Base-by-base conservation (phyloP, 352 stramenopile species). In the Phytophthora uliginosa region DNA sequence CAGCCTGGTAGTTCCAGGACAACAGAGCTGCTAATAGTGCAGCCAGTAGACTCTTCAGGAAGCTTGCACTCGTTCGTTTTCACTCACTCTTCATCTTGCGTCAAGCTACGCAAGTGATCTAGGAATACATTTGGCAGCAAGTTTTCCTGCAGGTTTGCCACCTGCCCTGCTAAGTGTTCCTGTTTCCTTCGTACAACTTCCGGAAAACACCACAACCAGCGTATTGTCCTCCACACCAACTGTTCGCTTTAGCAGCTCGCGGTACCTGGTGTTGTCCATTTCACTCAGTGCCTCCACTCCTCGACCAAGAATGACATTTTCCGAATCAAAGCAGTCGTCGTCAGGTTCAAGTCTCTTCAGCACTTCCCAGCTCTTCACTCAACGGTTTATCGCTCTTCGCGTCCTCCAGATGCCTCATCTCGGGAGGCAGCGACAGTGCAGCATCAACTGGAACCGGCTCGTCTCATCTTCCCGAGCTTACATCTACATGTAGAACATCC, bases 181-280 rank as follows among this genome's bases (percentile, higher is more conserved):
- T 26, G 15, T 9, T 20, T 20, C 15, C 17, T 48, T 18, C 40
- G 9, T 26, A 20, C 40, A 9, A 48, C 40, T 48, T 48, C 40
- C 15, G 40, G 40, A 48, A 48, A 17, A 20, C 17, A 52, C 45
- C n/a, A 52, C n/a, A 26, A 24, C n/a, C n/a, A n/a, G n/a, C n/a
- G n/a, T n/a, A n/a, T n/a, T n/a, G n/a, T n/a, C n/a, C n/a, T n/a
- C n/a, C n/a, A n/a, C n/a, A 50, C 62, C 52, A 45, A 31, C 53
- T 59, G 53, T 48, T 59, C 0, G 31, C 72, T 34, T 76, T 62
- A 69, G 13, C 22, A 78, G 40, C 5, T 51, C 52, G 36, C 38
- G 40, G 26, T 62, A 67, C 34, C 66, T 51, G 1, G 57, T 52
- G 2, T 50, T 48, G 61, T 79, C 61, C 8, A 73, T 24, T 3